Evolutionary conservation across 805 yeast genomes (phyloP), one percentile per base, ranked within the genome.

Genomic region (Ogataea paraovalis): DNA sequence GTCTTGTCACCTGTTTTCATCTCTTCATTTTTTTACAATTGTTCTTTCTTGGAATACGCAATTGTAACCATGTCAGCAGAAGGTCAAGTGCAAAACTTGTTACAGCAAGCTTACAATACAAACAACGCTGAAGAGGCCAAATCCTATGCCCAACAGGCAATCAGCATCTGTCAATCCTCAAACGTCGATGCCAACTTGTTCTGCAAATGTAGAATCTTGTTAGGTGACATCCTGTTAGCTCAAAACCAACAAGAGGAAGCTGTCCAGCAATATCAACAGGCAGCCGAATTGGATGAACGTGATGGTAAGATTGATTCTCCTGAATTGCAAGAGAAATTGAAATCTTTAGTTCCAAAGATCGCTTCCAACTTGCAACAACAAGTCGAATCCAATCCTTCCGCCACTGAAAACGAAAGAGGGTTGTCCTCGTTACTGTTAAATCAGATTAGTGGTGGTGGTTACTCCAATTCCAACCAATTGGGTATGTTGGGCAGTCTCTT

Each of bases 281-380:
- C 69, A 18, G 63, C 65, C 18, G 54, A 58, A 42, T 55, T 64
- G 33, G 69, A 65, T 48, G 68, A 65, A 49, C 41, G 43, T 22
- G 69, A 65, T 42, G 69, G 69, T 4, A 58, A 47, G 18, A 56
- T 62, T 23, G 57, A 64, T 32, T 55, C 64, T 3, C 67, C 68
- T 12, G 68, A 65, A 47, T 50, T 65, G 23, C 58, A 65, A 47
- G 52, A 56, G 33, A 63, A 62, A 42, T 49, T 65, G 18, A 52
- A 56, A 34, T 39, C 55, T 2, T 47, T 63, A 9, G 45, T 64
- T 28, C 47, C 45, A 14, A 48, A 55, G 16, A 59, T 64, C 32
- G 48, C 63, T 4, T 46, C 42, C 4, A 47, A 57, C 19, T 32
- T 65, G 47, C 59, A 61, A 37, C 48, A 54, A 22, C 41, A 47